Conservation (phyloP, 305 asterid species). For the Solanum hybrid region DNA sequence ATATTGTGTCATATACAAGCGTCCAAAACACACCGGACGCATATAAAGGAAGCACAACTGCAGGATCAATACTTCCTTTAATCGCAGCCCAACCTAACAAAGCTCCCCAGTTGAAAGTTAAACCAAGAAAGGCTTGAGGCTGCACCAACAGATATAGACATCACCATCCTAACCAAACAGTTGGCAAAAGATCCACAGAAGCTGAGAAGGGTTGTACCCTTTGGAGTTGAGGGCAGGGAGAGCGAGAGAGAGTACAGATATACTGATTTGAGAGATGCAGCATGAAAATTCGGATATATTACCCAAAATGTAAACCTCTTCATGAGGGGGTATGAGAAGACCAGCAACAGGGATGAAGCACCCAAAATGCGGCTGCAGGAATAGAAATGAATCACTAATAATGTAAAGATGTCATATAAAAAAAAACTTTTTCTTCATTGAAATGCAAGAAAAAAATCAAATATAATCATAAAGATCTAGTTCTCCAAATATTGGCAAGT, state of each 20-base stretch:
- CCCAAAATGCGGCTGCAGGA: slow-evolving; percentile 73
- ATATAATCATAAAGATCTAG: not conserved
- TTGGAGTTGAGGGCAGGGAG: not conserved
- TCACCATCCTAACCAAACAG: not conserved
- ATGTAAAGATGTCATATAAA: not conserved
- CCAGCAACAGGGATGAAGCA: slow-evolving; percentile 78
- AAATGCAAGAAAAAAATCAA: not conserved
- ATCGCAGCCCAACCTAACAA: slow-evolving; percentile 86
- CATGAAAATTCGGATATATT: slow-evolving; percentile 11
- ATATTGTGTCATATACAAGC: slow-evolving; percentile 71
- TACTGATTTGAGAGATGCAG: not conserved
- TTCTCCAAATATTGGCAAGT: not conserved
- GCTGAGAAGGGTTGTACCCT: not conserved
- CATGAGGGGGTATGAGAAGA: slow-evolving; percentile 92
- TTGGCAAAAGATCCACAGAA: not conserved
- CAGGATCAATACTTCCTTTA: slow-evolving; percentile 54
- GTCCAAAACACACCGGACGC: slow-evolving; percentile 68
- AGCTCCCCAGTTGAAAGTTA: slow-evolving; percentile 85
- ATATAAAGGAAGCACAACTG: slow-evolving; percentile 62
- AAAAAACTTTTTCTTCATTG: not conserved
- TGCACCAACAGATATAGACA: slow-evolving; percentile 25
- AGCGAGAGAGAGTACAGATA: not conserved
- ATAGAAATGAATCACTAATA: not conserved
- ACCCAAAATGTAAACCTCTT: slow-evolving; percentile 93
- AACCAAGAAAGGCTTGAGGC: slow-evolving; percentile 86